These are phyloP conservation scores for Neurospora crassa DNA, from an alignment of 2,329 filamentous ascomycete species.

Conservation along the genomic window DNA sequence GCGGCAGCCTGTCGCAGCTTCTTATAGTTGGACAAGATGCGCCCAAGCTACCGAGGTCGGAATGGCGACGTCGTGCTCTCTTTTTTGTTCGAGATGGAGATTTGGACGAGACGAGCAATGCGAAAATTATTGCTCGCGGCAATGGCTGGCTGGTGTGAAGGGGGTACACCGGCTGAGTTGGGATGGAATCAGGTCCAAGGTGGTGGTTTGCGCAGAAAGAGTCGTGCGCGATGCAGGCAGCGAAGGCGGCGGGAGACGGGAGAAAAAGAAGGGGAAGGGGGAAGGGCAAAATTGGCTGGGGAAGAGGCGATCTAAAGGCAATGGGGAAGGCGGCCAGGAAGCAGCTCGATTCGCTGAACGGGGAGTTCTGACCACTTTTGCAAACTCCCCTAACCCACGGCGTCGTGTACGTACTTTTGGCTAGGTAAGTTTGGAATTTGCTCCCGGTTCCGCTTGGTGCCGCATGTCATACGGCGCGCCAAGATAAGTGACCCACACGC, in stretches of 20 bases:
- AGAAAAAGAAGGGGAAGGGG: not conserved
- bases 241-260: not conserved
- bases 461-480: not conserved
- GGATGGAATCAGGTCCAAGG: not conserved
- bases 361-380: slow-evolving; percentile 1
- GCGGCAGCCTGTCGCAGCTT: not conserved
- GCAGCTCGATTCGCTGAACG: not conserved
- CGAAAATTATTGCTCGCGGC: not conserved
- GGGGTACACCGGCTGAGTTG: not conserved
- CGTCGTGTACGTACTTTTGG: not conserved
- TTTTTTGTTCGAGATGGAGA: not conserved
- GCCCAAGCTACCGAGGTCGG: not conserved
- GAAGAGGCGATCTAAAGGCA: not conserved
- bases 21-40: not conserved
- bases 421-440: not conserved
- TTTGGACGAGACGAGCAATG: not conserved
- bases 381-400: not conserved
- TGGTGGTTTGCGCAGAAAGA: not conserved
- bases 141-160: not conserved
- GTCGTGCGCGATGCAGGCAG: not conserved
- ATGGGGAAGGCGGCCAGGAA: not conserved
- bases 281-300: not conserved
- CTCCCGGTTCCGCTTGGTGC: not conserved
- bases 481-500: not conserved
- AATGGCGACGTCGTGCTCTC: not conserved